Base-by-base conservation (phyloP, 1,284 basidiomycete genomes). In the Porodaedalea pini region DNA sequence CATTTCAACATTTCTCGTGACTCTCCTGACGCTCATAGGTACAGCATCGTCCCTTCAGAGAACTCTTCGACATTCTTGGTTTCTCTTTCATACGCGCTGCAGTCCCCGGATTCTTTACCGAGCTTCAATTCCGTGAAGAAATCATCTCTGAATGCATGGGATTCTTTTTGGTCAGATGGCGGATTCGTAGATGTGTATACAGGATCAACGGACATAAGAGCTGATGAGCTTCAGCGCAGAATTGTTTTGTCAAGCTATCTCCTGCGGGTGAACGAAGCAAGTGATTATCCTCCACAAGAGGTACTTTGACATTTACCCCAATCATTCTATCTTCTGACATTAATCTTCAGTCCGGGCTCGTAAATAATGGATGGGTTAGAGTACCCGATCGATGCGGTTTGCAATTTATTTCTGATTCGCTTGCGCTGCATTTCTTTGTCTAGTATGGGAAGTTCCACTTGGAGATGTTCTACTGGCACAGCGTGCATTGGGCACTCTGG, bases 391-490 rank as follows among this genome's bases (percentile, higher is more conserved):
- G n/a, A n/a, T n/a, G n/a, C n/a, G n/a, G n/a, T n/a, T n/a, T n/a
- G n/a, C n/a, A n/a, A n/a, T n/a, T n/a, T n/a, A n/a, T n/a, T n/a
- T n/a, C n/a, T n/a, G n/a, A n/a, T n/a, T n/a, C n/a, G n/a, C n/a
- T n/a, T n/a, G n/a, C n/a, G n/a, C n/a, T n/a, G n/a, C n/a, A n/a
- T n/a, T n/a, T n/a, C n/a, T n/a, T n/a, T 41, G 58, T 62, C 10
- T 37, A 75, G 75, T 76, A 75, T 59, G 75, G 75, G 49, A 83
- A 82, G 68, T 82, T 82, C 68, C 81, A 83, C 63, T 77, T 82
- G 76, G 82, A 84, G 64, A 79, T 81, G 80, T 78, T 75, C 64
- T 83, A 79, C 66, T 84, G 81, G 82, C 82, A 85, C 63, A 70
- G 71, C 53, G 74, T 73, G 6, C 82, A 85, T 65, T 83, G 81